Evolutionary conservation across 306 rosid species (phyloP).

Genomic region (Morella rubra): DNA sequence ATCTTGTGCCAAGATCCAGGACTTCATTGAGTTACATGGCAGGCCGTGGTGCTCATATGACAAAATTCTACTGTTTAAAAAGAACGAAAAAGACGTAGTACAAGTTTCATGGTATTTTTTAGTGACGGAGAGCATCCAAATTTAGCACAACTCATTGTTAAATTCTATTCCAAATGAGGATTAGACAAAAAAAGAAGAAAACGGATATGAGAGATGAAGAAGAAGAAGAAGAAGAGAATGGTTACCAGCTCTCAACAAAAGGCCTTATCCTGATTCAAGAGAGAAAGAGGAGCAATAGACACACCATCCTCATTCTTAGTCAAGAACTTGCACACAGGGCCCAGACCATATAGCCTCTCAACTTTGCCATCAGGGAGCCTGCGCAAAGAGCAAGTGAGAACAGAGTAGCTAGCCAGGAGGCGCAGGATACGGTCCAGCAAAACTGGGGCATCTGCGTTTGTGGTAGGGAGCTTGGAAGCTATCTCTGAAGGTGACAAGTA

Average conservation of each 20-base stretch:
- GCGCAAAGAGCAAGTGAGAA: conserved; percentile 46
- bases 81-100: not conserved
- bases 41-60: not conserved
- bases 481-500: conserved; percentile 52
- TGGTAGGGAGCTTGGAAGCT: conserved; percentile 60
- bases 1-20: no score
- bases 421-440: conserved; percentile 81
- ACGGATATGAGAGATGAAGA: not conserved
- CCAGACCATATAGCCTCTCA: conserved; percentile 74
- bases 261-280: conserved; percentile 89
- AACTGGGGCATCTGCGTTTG: conserved; percentile 63
- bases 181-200: not conserved
- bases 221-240: not conserved
- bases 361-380: conserved; percentile 51
- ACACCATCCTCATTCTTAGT: conserved; percentile 83
- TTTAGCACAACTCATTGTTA: no score
- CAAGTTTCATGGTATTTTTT: not conserved
- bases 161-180: not conserved
- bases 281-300: conserved; percentile 70
- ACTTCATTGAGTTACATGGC: no score
- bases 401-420: conserved; percentile 70
- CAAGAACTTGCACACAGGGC: conserved; percentile 77
- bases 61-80: not conserved
- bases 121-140: not conserved
- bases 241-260: conserved; percentile 95